These are phyloP conservation scores for Amesomyces nigricolor DNA, from an alignment of 2,329 filamentous ascomycete genomes.

Conservation along the genomic window DNA sequence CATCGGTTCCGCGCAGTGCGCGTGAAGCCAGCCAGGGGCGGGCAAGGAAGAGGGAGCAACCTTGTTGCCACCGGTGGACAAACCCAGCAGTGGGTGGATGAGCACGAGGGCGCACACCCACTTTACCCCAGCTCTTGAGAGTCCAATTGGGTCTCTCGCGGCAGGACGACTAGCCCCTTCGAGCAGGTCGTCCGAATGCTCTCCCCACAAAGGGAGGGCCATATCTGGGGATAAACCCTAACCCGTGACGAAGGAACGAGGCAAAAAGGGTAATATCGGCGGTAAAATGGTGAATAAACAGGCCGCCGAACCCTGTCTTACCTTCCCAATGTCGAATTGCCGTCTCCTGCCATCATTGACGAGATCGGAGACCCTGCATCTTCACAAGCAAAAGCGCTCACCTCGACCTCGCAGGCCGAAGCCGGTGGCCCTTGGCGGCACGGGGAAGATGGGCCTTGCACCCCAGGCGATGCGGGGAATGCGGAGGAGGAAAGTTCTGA, in stretches of 20 bases:
- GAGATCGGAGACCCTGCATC: not conserved
- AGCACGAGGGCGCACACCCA: conserved; percentile 4
- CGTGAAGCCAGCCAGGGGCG: not conserved
- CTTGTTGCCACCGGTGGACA: conserved; percentile 6
- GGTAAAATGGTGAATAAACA: not conserved
- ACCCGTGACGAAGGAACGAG: not conserved
- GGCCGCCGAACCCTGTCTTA: not conserved
- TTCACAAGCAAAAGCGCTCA: conserved; percentile 4
- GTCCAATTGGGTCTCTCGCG: not conserved
- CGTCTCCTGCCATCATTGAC: not conserved
- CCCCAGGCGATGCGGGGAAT: conserved; percentile 8
- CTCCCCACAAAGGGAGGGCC: not conserved
- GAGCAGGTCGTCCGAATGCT: conserved; percentile 15
- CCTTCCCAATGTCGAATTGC: not conserved
- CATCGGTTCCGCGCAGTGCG: not conserved
- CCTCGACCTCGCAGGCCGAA: not conserved
- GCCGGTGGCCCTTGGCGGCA: conserved; percentile 1
- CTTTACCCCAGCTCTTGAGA: conserved; percentile 3
- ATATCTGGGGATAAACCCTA: not conserved
- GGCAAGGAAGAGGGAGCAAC: conserved; percentile 6
- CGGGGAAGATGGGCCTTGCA: not conserved
- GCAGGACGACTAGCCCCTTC: conserved; percentile 10
- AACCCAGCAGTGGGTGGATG: not conserved
- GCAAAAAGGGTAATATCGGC: not conserved
- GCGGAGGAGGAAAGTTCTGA: conserved; percentile 3